phyloP scores from a whole-genome alignment of 352 stramenopile genomes.

The Globisporangium rhizosaccharum region DNA sequence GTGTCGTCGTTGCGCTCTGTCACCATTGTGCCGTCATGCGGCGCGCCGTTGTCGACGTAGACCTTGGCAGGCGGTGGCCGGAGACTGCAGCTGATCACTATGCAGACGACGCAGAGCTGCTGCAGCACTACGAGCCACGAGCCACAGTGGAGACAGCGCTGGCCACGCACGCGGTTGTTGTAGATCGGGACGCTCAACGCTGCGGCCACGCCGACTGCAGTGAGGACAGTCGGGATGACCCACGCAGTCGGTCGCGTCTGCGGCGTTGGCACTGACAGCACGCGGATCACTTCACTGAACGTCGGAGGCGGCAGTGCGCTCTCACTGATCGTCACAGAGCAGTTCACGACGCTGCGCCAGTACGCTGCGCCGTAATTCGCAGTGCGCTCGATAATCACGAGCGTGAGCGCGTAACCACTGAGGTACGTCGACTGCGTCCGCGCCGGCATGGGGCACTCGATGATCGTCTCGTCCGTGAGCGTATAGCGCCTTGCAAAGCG shows the following conservation, averaged over 20 bases:
- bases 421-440: slow-evolving; percentile 50
- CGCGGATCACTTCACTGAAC: slow-evolving; percentile 54
- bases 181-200: slow-evolving; percentile 46
- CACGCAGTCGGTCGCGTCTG: slow-evolving; percentile 23
- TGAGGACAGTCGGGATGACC: slow-evolving; percentile 24
- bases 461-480: slow-evolving; percentile 37
- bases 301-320: slow-evolving; percentile 23
- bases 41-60: slow-evolving; percentile 41
- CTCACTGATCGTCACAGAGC: slow-evolving; percentile 51
- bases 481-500: slow-evolving; percentile 57
- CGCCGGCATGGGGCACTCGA: slow-evolving; percentile 53
- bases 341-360: slow-evolving; percentile 69
- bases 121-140: slow-evolving; percentile 62
- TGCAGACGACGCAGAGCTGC: slow-evolving; percentile 44
- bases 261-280: slow-evolving; percentile 42
- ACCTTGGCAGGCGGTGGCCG: slow-evolving; percentile 46
- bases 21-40: slow-evolving; percentile 16
- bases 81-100: slow-evolving; percentile 49
- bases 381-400: slow-evolving; percentile 52
- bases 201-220: slow-evolving; percentile 11
- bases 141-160: slow-evolving; percentile 59
- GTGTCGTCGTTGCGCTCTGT: slow-evolving; percentile 6
- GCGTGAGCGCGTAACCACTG: slow-evolving; percentile 42
- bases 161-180: slow-evolving; percentile 34
- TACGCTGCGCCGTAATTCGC: slow-evolving; percentile 41